phyloP scores from a whole-genome alignment of 306 rosid genomes.

The Medicago lupulina region DNA sequence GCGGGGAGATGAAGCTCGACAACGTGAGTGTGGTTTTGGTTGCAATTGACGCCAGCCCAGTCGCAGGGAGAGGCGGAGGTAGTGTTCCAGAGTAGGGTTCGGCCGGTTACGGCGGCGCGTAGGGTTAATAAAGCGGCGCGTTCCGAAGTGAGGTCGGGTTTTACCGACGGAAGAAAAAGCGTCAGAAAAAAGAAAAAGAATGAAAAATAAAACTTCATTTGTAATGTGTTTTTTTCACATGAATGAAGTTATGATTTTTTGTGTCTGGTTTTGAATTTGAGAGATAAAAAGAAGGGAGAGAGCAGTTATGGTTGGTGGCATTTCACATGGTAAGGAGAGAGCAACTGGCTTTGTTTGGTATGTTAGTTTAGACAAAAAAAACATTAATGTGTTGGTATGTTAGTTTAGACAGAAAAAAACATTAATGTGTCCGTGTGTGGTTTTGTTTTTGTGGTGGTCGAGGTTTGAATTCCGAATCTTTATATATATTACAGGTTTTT shows the following conservation, averaged over 20 bases:
- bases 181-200: constrained; percentile 1
- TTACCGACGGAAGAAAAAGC: constrained; percentile 13
- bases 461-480: no score
- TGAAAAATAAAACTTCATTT: not conserved
- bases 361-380: no score
- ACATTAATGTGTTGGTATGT: no score
- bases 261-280: not conserved
- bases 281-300: not conserved
- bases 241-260: not conserved
- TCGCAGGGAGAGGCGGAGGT: constrained; percentile 47
- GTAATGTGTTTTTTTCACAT: not conserved
- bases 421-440: no score
- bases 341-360: no score
- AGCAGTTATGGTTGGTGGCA: constrained; percentile 25
- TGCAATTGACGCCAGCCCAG: constrained; percentile 62
- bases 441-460: no score
- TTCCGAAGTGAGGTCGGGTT: constrained; percentile 53
- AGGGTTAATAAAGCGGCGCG: constrained; percentile 58
- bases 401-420: no score
- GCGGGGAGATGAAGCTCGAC: constrained; percentile 62
- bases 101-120: constrained; percentile 56
- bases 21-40: constrained; percentile 42
- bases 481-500: no score
- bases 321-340: no score
- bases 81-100: constrained; percentile 51